Base-by-base conservation (phyloP, 139 green algal genomes). In the Tetradesmus obliquus region DNA sequence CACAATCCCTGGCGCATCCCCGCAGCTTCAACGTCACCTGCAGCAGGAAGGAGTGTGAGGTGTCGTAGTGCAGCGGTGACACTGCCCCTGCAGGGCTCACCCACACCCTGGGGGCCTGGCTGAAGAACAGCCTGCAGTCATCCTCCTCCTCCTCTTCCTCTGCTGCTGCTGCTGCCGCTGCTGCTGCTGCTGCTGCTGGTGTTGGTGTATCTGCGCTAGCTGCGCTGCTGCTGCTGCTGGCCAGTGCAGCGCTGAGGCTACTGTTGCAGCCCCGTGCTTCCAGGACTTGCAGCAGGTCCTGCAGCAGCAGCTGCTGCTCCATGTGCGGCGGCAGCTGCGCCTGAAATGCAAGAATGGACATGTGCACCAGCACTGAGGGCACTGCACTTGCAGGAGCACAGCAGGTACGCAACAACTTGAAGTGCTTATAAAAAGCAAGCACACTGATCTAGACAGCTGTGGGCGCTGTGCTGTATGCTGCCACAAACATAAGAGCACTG, bases 41-140 rank as follows among this genome's bases (percentile, higher is more conserved):
- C 17, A 88, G 84, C 53, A 95, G 92, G 72, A 94, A 92, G 54
- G 91, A 94, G 76, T 74, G 55, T 24, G 85, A 85, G 4, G 9
- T 55, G 90, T 96, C 94, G 88, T 90, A 96, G 62, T 96, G 94
- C 72, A 94, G 74, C 5, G 94, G 93, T 15, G 91, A 94, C 22
- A 96, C 91, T 22, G 93, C 90, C 19, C 94, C 94, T n/a, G 66
- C 58, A 45, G 90, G 84, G 22, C 80, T 90, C 13, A 94, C 53
- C 93, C 93, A 96, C 24, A 95, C 12, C n/a, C 93, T 79, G 2
- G 93, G 86, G 60, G 60, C 79, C 91, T 94, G 94, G 32, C 86
- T 66, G 19, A 93, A 32, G n/a, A 84, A 4, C 53, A 22, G n/a
- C 84, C 84, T 45, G 62, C 58, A 86, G 22, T n/a, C 12, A 9